Evolutionary conservation across 805 yeast genomes (phyloP).

Genomic region (Danielia reshetovae): DNA sequence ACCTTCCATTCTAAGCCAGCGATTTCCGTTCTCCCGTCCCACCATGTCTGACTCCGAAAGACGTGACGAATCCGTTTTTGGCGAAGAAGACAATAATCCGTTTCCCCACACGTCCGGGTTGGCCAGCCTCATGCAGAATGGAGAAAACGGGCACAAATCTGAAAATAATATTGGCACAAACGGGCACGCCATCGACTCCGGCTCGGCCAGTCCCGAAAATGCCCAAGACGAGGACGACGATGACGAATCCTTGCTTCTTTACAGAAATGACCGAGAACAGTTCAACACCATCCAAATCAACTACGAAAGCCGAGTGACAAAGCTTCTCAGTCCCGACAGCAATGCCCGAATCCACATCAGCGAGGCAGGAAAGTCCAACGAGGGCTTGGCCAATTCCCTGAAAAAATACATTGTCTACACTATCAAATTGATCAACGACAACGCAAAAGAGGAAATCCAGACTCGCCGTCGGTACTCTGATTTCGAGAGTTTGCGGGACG

Average conservation of each 20-base stretch:
- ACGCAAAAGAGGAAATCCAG: conserved; percentile 36
- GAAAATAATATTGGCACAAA: too few species aligned
- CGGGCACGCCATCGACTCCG: not conserved
- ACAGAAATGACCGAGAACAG: conserved; percentile 15
- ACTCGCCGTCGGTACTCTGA: conserved; percentile 89
- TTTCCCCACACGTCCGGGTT: conserved; percentile 25
- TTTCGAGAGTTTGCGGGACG: conserved; percentile 76
- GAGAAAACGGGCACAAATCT: not conserved
- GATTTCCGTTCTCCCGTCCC: not conserved
- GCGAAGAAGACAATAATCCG: conserved; percentile 37
- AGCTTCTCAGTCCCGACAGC: conserved; percentile 27
- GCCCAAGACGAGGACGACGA: conserved; percentile 15
- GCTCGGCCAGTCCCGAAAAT: conserved; percentile 1
- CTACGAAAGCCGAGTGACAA: conserved; percentile 34
- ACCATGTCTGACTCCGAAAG: conserved; percentile 2
- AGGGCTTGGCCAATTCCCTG: conserved; percentile 62
- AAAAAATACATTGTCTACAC: conserved; percentile 75
- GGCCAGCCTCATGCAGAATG: conserved; percentile 21
- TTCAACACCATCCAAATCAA: conserved; percentile 28
- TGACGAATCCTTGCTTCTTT: conserved; percentile 30
- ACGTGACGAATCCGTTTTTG: conserved; percentile 10
- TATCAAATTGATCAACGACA: conserved; percentile 53
- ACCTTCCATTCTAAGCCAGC: not conserved
- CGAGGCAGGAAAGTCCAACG: conserved; percentile 85
- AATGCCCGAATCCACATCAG: conserved; percentile 44